Conservation (phyloP, 2,329 filamentous ascomycete genomes). For the Ophiostoma perfectum region DNA sequence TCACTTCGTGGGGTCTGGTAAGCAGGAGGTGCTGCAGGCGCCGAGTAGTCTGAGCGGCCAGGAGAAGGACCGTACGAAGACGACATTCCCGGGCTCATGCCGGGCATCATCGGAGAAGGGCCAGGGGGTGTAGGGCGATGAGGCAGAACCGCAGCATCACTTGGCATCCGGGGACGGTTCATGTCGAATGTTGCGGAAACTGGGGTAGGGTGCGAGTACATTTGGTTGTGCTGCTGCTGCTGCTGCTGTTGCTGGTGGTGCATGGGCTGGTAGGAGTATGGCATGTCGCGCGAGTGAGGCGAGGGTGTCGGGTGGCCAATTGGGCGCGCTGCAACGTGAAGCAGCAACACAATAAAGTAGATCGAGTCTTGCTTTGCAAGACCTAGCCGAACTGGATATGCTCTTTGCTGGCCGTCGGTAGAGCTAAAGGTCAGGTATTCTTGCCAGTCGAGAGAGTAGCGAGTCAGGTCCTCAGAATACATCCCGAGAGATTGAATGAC, state of each 20-base stretch:
- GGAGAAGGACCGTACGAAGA: slow-evolving; percentile 45
- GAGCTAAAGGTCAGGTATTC: slow-evolving; percentile 52
- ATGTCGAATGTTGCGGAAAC: slow-evolving; percentile 46
- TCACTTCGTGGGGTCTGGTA: slow-evolving; percentile 54
- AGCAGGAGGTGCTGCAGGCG: slow-evolving; percentile 36
- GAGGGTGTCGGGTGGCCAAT: slow-evolving; percentile 43
- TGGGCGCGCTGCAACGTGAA: slow-evolving; percentile 37
- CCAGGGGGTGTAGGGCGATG: slow-evolving; percentile 25
- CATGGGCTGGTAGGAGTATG: slow-evolving; percentile 40
- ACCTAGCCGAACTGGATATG: slow-evolving; percentile 48
- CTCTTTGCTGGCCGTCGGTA: slow-evolving; percentile 47
- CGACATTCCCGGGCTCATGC: slow-evolving; percentile 40
- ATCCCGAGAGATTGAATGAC: slow-evolving; percentile 53
- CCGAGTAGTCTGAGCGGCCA: slow-evolving; percentile 41
- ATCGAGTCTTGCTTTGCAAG: slow-evolving; percentile 57
- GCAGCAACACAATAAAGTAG: slow-evolving; percentile 54
- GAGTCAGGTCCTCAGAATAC: slow-evolving; percentile 46
- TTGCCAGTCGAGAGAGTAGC: slow-evolving; percentile 48
- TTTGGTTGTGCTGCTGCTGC: slow-evolving; percentile 28
- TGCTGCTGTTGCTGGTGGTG: slow-evolving; percentile 24
- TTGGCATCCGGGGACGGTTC: slow-evolving; percentile 38
- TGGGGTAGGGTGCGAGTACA: slow-evolving; percentile 43
- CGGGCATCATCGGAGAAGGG: slow-evolving; percentile 33
- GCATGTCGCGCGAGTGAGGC: slow-evolving; percentile 40
- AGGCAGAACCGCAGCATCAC: slow-evolving; percentile 29